Evolutionary conservation across 1,284 basidiomycete genomes (phyloP), one percentile per base, ranked within the genome.

Genomic region (Cryptococcus depauperatus): DNA sequence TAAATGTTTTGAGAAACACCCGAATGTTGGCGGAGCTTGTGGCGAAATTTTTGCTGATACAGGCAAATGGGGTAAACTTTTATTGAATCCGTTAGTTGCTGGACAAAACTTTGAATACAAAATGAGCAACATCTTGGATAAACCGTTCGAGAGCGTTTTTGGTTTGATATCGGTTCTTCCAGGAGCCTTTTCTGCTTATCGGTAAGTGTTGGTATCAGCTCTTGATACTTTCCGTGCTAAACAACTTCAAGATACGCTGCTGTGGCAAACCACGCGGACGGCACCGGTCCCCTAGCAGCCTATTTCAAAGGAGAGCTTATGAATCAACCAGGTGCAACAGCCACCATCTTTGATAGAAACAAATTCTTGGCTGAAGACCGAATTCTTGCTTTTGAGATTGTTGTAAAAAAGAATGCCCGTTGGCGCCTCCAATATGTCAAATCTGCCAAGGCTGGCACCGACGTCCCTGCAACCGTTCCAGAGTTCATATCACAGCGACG

Each of bases 221-320:
- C 16, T 30, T 16, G 16, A 30, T 13, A 30, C 29, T 30, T 11
- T 13, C 35, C 18, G 11, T 9, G 13, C 32, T 33, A 14, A 33
- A 14, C n/a, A n/a, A 6, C 3, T 5, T 21, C 9, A 18, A 79
- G 87, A 33, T 92, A 90, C 75, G 82, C 78, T 54, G 88, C 88
- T 2, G 77, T 93, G 18, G 75, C 76, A 52, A 90, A 90, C 57
- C 83, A 83, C 9, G 78, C 82, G 0, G 79, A 87, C 59, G 87
- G 87, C 35, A 84, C 81, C 51, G 87, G 87, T 9, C 89, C 89
- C 0, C 79, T 92, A n/a, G 83, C 82, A 1, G 83, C 83, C 0
- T 93, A 92, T 73, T 92, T 92, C 75, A 85, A 81, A 68, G 89
- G 90, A 30, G 89, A 93, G 66, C 75, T 79, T n/a, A 84, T 90